phyloP scores from a whole-genome alignment of 257 asterid genomes.

The Cinchona pubescens region DNA sequence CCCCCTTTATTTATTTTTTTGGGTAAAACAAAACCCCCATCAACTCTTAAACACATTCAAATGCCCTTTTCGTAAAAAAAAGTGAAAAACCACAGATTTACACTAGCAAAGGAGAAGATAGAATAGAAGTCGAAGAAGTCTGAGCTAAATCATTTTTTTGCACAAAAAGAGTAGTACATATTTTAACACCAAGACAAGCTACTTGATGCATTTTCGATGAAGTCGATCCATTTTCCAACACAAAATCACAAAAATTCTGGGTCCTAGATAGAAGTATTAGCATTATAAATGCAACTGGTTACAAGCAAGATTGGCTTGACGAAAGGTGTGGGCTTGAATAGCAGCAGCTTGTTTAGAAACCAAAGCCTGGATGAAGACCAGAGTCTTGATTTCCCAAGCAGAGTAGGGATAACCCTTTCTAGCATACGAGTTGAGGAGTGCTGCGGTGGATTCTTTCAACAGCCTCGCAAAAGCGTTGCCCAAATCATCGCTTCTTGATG shows the following conservation, averaged over 20 bases:
- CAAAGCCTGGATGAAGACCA: slow-evolving; percentile 64
- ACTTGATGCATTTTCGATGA: too few species aligned
- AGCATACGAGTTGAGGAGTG: slow-evolving; percentile 75
- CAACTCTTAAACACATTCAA: too few species aligned
- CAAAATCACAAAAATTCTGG: neutral
- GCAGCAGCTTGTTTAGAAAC: slow-evolving; percentile 69
- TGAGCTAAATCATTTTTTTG: neutral
- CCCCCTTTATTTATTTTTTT: too few species aligned
- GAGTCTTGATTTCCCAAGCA: slow-evolving; percentile 86
- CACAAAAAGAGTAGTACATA: too few species aligned
- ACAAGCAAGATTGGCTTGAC: slow-evolving; percentile 61
- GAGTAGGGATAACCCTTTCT: slow-evolving; percentile 66
- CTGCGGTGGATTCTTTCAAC: slow-evolving; percentile 77
- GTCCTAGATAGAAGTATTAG: neutral
- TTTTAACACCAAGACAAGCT: neutral
- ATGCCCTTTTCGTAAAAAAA: too few species aligned
- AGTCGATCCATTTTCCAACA: neutral
- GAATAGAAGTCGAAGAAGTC: too few species aligned
- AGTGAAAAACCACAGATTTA: too few species aligned
- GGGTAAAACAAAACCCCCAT: too few species aligned
- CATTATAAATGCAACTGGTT: slow-evolving; percentile 23
- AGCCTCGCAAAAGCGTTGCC: slow-evolving; percentile 46
- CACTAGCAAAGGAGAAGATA: too few species aligned
- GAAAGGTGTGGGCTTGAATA: slow-evolving; percentile 49
- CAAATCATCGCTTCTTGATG: slow-evolving; percentile 44